Conservation (phyloP, 768 basidiomycete species). For the Pleurotus giganteus region DNA sequence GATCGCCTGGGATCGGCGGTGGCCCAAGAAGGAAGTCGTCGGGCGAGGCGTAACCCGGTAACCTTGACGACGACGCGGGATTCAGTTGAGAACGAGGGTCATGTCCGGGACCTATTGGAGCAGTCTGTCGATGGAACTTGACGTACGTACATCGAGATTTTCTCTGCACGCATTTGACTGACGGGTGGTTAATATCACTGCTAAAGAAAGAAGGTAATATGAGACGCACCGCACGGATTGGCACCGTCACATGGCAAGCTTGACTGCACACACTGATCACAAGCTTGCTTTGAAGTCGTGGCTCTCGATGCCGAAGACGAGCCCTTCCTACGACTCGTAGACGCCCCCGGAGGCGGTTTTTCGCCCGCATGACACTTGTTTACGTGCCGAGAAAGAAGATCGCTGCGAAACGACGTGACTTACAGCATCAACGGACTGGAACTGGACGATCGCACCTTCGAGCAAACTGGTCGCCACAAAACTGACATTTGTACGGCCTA, state of each 20-base stretch:
- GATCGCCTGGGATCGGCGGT: constrained; percentile 25
- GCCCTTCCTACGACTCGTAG: constrained; percentile 59
- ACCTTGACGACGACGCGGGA: constrained; percentile 20
- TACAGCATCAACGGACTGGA: constrained; percentile 4
- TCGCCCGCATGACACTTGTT: constrained; percentile 87
- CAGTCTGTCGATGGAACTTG: constrained; percentile 82
- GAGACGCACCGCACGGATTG: constrained; percentile 74
- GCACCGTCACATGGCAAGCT: constrained; percentile 76
- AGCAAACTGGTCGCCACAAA: constrained; percentile 89
- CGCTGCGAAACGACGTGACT: constrained; percentile 39
- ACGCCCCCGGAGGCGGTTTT: constrained; percentile 45
- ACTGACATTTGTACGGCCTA: constrained; percentile 84
- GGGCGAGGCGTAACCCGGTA: constrained; percentile 28
- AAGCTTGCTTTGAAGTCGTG: constrained; percentile 79
- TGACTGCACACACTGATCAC: constrained; percentile 80
- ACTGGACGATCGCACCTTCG: constrained; percentile 51
- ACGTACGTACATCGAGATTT: constrained; percentile 77
- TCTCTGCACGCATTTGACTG: constrained; percentile 73
- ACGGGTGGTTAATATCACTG: too few species aligned
- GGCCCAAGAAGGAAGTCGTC: constrained; percentile 45
- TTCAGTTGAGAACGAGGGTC: constrained; percentile 32
- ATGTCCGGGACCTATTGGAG: constrained; percentile 75
- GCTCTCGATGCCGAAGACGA: constrained; percentile 66
- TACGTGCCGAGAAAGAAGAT: constrained; percentile 81
- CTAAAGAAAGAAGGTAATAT: too few species aligned